Percentiles rank a stretch among this genome's conserved stretches.
These are phyloP conservation scores for Pisolithus orientalis DNA, from an alignment of 768 basidiomycete genomes.

Conservation along the genomic window DNA sequence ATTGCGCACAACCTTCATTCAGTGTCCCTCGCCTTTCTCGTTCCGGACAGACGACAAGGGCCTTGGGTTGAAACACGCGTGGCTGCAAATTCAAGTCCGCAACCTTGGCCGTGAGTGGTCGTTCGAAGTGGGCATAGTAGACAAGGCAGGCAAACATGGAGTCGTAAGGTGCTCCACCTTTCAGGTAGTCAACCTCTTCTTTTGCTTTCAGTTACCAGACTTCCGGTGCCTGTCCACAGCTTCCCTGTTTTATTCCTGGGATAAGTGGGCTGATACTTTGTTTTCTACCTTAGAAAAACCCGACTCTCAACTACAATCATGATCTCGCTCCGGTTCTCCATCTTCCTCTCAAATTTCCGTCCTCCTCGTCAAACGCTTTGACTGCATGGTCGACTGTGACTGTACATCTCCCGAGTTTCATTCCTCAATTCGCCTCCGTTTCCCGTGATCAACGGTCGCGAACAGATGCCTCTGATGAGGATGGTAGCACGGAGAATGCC, in stretches of 20 bases:
- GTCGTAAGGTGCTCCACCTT: conserved; percentile 70
- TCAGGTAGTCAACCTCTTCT: conserved; percentile 45
- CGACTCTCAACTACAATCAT: conserved; percentile 38
- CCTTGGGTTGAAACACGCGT: conserved; percentile 61
- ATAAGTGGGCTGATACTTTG: background rate
- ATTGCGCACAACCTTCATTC: conserved; percentile 59
- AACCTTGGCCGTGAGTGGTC: conserved; percentile 64
- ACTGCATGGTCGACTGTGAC: conserved; percentile 67
- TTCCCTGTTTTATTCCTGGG: background rate
- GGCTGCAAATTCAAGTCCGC: conserved; percentile 73
- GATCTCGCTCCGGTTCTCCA: conserved; percentile 54
- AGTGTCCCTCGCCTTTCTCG: conserved; percentile 40
- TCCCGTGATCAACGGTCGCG: conserved; percentile 24
- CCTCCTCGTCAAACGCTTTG: conserved; percentile 45
- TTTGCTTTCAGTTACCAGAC: background rate
- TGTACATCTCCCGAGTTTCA: conserved; percentile 52
- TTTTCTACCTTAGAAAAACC: conserved; percentile 40
- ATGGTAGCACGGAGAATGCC: conserved; percentile 15
- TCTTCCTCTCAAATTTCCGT: conserved; percentile 63
- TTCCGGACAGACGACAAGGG: conserved; percentile 16
- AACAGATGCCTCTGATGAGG: conserved; percentile 13
- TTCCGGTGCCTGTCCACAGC: conserved; percentile 1
- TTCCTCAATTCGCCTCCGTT: conserved; percentile 55
- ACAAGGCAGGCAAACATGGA: conserved; percentile 53
- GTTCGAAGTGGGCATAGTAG: conserved; percentile 70